Percentiles rank a stretch among this genome's conserved stretches.
These are phyloP conservation scores for Rubia peregrina DNA, from an alignment of 305 asterid species.

Conservation along the genomic window DNA sequence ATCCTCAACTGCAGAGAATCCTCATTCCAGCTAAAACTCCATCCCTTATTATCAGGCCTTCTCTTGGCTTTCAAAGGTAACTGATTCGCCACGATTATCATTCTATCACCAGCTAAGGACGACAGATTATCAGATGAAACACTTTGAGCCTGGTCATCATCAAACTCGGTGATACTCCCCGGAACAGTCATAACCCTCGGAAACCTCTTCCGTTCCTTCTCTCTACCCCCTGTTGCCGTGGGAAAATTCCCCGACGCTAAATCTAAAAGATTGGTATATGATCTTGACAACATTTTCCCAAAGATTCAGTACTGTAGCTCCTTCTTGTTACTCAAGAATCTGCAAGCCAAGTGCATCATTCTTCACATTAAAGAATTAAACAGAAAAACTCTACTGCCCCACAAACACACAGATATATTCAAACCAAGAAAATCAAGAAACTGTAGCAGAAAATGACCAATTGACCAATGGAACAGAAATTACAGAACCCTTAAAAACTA, in stretches of 20 bases:
- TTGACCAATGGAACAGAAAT: slow-evolving; percentile 30
- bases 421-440: slow-evolving; percentile 5
- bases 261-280: slow-evolving; percentile 90
- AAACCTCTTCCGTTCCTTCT: slow-evolving; percentile 64
- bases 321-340: slow-evolving; percentile 27
- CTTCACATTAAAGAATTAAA: slow-evolving; percentile 15
- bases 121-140: slow-evolving; percentile 82
- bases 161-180: slow-evolving; percentile 80
- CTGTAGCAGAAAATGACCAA: slow-evolving; percentile 23
- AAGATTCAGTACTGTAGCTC: slow-evolving; percentile 22
- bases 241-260: slow-evolving; percentile 96
- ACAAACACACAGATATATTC: neutral
- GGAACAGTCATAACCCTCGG: slow-evolving; percentile 92
- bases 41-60: slow-evolving; percentile 85
- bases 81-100: slow-evolving; percentile 78
- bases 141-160: slow-evolving; percentile 78
- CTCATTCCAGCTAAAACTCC: slow-evolving; percentile 94
- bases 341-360: slow-evolving; percentile 28
- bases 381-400: slow-evolving; percentile 9
- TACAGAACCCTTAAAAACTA: slow-evolving; percentile 21
- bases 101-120: slow-evolving; percentile 74
- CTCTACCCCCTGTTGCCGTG: slow-evolving; percentile 80
- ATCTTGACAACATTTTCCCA: slow-evolving; percentile 87
- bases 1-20: slow-evolving; percentile 68
- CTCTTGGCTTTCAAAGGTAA: slow-evolving; percentile 82